Base-by-base conservation (phyloP, 2,329 filamentous ascomycete genomes). In the Aspergillus eucalypticola region DNA sequence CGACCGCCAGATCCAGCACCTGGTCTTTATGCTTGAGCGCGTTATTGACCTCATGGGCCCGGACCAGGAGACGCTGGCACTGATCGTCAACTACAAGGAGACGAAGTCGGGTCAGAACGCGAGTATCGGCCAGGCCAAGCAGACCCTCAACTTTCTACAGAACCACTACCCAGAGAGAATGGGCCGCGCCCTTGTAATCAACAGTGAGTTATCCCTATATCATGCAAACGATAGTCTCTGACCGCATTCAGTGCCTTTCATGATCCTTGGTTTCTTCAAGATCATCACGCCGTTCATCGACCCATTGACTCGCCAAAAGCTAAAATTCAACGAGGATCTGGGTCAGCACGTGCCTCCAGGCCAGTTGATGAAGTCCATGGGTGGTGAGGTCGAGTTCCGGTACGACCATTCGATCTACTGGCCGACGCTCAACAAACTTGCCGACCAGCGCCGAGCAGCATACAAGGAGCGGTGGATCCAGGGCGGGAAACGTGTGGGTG, bases 301-400 rank as follows among this genome's bases (percentile, higher is more conserved):
- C 77, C 95, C 95, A 7, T 81, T 93, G 69, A 99, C 95, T 8
- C 88, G 90, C 60, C 88, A 95, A 72, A 99, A 99, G 83, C 88
- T 99, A 80, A 96, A 95, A 81, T 97, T 96, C 84, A 97, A 98
- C 81, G 92, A 96, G 76, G 90, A 96, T 73, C 88, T 96, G 81
- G 84, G 84, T 67, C 82, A 90, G 67, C 92, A 92, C 74, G 89
- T 99, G 19, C 92, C 92, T 5, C 78, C 87, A 7, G 83, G 88
- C 69, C 94, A 98, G 75, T 85, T 99, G 56, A 90, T 92, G 88
- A 89, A 87, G 69, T 83, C 88, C 59, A 88, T 90, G 69, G 88
- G 88, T 51, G 94, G 95, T 60, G 85, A 91, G 53, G 85, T 96
- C 63, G 85, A 93, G 61, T 98, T 99, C 73, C 88, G 92, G 70